Evolutionary conservation across 2,329 filamentous ascomycete genomes (phyloP).

Genomic region (Aspergillus transmontanensis): DNA sequence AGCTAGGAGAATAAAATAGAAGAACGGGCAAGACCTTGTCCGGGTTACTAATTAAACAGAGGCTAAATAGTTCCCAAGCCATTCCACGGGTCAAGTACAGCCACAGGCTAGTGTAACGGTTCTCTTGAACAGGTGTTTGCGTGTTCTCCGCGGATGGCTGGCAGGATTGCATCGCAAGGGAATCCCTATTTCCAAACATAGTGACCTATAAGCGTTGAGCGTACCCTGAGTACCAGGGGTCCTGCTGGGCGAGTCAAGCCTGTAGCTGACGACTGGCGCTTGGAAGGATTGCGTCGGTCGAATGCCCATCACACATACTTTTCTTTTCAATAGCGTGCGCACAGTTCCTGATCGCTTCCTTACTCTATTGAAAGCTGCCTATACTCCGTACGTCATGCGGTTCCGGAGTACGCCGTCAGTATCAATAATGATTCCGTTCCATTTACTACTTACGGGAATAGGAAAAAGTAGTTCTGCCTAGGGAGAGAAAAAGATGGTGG

Average conservation of each 20-base stretch:
- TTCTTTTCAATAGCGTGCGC: neutral
- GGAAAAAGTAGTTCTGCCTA: neutral
- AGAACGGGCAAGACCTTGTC: neutral
- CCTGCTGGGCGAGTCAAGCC: neutral
- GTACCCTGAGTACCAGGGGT: neutral
- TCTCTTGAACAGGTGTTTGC: conserved; percentile 3
- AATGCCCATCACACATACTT: neutral
- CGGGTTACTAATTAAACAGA: neutral
- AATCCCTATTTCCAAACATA: neutral
- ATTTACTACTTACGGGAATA: neutral
- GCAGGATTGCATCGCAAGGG: neutral
- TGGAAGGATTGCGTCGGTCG: neutral
- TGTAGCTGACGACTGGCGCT: neutral
- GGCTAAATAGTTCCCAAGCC: neutral
- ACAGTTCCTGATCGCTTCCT: neutral
- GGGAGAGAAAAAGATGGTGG: neutral
- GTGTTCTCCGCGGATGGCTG: neutral
- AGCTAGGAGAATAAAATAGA: neutral
- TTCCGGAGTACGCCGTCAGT: neutral
- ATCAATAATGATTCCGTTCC: neutral
- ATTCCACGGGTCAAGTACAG: neutral
- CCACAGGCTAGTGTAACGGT: neutral
- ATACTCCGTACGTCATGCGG: neutral
- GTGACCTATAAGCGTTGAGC: neutral
- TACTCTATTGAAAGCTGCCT: neutral